phyloP scores from a whole-genome alignment of 768 basidiomycete genomes.

The Flagelloscypha sp. region DNA sequence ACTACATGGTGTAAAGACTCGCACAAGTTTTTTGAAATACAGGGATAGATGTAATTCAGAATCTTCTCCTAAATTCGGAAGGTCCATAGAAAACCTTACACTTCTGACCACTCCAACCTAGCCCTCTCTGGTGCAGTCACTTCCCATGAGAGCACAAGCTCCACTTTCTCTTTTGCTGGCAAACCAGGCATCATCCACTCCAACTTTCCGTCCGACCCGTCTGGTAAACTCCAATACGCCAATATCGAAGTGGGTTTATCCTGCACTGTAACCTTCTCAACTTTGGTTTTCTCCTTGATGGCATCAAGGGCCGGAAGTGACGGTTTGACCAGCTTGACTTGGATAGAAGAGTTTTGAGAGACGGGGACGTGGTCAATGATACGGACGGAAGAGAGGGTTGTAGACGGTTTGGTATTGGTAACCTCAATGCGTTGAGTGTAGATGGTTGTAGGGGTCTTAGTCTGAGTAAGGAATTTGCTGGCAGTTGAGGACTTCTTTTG shows the following conservation, averaged over 20 bases:
- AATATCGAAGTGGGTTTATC: too few relatives aligned
- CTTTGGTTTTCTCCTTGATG: too few relatives aligned
- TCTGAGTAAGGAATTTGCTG: constrained; percentile 22
- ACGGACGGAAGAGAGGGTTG: not conserved
- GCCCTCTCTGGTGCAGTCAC: constrained; percentile 21
- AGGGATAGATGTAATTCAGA: too few relatives aligned
- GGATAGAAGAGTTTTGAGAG: constrained; percentile 1
- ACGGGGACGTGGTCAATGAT: constrained; percentile 4
- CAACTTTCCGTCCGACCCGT: constrained; percentile 26
- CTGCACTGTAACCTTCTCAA: too few relatives aligned
- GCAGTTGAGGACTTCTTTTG: constrained; percentile 26
- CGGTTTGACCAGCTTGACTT: constrained; percentile 1
- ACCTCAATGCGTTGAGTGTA: constrained; percentile 2
- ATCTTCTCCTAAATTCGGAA: too few relatives aligned
- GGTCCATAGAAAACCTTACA: too few relatives aligned
- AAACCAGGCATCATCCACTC: constrained; percentile 26
- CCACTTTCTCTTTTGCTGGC: constrained; percentile 24
- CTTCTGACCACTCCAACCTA: too few relatives aligned
- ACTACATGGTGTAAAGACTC: too few relatives aligned
- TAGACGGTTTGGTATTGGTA: constrained; percentile 1
- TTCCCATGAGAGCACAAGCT: constrained; percentile 27
- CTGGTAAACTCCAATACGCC: constrained; percentile 32
- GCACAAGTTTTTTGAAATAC: too few relatives aligned
- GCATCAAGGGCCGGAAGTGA: too few relatives aligned
- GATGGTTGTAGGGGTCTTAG: not conserved